A percentile compares a stretch with the other conserved stretches of the same genome.
phyloP scores from a whole-genome alignment of 2,329 filamentous ascomycete species.

The Talaromyces sp. region DNA sequence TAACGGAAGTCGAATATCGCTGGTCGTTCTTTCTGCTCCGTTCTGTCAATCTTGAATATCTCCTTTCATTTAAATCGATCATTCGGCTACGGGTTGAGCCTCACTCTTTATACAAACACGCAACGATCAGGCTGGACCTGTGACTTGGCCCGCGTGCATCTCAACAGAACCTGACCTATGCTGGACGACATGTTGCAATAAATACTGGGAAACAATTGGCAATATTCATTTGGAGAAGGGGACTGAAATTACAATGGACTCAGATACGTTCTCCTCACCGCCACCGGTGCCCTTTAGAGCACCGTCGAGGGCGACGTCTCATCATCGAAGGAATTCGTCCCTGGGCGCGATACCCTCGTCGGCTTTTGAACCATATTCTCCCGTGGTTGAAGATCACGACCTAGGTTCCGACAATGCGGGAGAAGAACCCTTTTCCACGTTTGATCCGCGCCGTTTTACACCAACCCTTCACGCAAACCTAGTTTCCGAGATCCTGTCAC shows the following conservation, averaged over 20 bases:
- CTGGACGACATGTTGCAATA: conserved; percentile 14
- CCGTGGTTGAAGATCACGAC: conserved; percentile 38
- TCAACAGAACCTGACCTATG: background rate
- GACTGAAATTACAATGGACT: conserved; percentile 1
- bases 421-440: conserved; percentile 63
- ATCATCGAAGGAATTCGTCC: conserved; percentile 63
- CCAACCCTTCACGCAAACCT: conserved; percentile 91
- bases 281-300: conserved; percentile 69
- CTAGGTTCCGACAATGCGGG: conserved; percentile 35
- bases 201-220: background rate
- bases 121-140: conserved; percentile 15
- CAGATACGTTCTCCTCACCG: conserved; percentile 55
- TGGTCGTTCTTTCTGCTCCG: conserved; percentile 8
- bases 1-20: conserved; percentile 15
- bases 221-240: background rate
- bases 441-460: conserved; percentile 90
- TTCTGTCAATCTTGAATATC: background rate
- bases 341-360: conserved; percentile 60
- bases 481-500: conserved; percentile 85
- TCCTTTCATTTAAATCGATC: background rate
- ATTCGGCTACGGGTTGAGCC: conserved; percentile 1
- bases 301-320: conserved; percentile 55
- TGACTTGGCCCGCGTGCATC: background rate
- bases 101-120: background rate
- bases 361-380: conserved; percentile 42